Conservation (phyloP, 2,329 filamentous ascomycete genomes). For the Neurospora crassa region DNA sequence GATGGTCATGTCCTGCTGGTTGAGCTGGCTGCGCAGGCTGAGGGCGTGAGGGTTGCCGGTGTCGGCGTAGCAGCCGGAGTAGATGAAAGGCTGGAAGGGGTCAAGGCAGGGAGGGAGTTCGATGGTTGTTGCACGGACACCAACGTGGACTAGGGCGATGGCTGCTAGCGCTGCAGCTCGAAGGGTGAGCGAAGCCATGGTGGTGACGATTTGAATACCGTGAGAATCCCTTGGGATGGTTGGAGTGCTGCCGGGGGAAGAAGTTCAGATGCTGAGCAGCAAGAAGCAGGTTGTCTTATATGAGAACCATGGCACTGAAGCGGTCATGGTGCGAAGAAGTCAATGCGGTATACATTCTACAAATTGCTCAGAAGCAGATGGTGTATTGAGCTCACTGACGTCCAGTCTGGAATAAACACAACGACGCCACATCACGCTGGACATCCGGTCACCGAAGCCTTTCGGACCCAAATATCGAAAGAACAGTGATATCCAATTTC, state of each 20-base stretch:
- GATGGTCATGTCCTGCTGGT: constrained; percentile 33
- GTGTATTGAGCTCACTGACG: not conserved
- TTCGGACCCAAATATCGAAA: not conserved
- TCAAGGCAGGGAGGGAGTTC: constrained; percentile 35
- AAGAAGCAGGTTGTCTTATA: not conserved
- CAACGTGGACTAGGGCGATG: constrained; percentile 24
- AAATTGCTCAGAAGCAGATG: not conserved
- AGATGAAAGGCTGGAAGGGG: constrained; percentile 37
- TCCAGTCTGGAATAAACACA: not conserved
- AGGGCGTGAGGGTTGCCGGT: constrained; percentile 26
- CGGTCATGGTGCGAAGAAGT: not conserved
- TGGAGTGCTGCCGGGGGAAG: not conserved
- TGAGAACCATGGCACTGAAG: not conserved
- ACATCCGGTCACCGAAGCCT: not conserved
- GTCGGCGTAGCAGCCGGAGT: constrained; percentile 38
- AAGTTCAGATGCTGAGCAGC: not conserved
- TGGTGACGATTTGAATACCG: constrained; percentile 2
- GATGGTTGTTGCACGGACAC: constrained; percentile 28
- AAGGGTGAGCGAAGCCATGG: constrained; percentile 25
- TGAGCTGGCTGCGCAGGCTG: constrained; percentile 30
- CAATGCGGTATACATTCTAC: not conserved
- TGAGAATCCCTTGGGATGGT: not conserved
- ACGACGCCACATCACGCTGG: not conserved
- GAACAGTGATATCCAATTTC: not conserved
- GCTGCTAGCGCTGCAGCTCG: constrained; percentile 29